These are phyloP conservation scores for Herpetospermum pedunculosum DNA, from an alignment of 306 rosid species.

Conservation along the genomic window DNA sequence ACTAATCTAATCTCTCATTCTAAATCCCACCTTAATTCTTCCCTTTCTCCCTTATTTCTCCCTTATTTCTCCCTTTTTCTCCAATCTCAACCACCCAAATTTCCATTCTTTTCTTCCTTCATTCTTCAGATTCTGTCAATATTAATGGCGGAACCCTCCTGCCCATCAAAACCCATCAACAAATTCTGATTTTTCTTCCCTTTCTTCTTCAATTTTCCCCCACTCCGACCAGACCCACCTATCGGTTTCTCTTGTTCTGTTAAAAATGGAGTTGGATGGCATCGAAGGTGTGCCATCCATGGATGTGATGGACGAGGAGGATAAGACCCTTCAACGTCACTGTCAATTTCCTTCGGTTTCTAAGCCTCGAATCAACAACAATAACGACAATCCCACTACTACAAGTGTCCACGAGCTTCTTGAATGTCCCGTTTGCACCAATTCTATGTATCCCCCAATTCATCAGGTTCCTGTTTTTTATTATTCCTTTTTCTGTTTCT, in stretches of 20 bases:
- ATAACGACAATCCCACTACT: constrained; percentile 6
- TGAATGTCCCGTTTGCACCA: constrained; percentile 10
- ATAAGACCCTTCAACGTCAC: constrained; percentile 9
- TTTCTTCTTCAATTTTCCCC: no score
- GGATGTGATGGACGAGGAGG: constrained; percentile 8
- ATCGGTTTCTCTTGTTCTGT: background rate
- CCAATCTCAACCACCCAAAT: background rate
- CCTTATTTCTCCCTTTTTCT: background rate
- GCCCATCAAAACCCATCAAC: background rate
- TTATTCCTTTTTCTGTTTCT: background rate
- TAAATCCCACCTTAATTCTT: background rate
- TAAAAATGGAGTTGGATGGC: constrained; percentile 4
- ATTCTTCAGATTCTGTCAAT: background rate
- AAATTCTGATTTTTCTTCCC: background rate
- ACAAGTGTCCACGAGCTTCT: constrained; percentile 9
- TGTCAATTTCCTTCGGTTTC: constrained; percentile 8
- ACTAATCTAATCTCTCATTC: background rate
- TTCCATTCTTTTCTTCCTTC: background rate
- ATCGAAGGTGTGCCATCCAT: constrained; percentile 2
- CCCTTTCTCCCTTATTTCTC: no score
- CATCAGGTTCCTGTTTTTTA: background rate
- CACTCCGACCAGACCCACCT: no score
- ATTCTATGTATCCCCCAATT: constrained; percentile 11
- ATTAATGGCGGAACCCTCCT: background rate
- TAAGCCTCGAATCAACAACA: background rate